These are phyloP conservation scores for Akebia trifoliata DNA, from an alignment of 164 flowering plant species.

Conservation along the genomic window DNA sequence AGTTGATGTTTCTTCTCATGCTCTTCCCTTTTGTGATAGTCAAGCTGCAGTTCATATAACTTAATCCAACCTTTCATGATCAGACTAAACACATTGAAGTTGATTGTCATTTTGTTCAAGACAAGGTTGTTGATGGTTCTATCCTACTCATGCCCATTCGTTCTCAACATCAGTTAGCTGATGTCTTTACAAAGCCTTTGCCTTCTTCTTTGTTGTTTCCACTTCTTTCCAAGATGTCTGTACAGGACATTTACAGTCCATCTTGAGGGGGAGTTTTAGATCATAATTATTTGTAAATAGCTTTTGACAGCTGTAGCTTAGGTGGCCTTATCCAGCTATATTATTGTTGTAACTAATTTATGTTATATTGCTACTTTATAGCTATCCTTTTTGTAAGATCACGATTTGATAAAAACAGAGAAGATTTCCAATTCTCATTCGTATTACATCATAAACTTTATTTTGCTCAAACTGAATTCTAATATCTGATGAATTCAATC, in stretches of 20 bases:
- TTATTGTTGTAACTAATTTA: no score
- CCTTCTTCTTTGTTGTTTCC: not conserved
- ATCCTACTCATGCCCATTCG: not conserved
- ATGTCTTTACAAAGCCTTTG: not conserved
- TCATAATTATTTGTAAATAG: no score
- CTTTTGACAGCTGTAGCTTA: no score
- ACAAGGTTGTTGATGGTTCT: not conserved
- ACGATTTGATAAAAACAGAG: no score
- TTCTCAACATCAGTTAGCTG: not conserved
- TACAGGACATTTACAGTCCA: not conserved
- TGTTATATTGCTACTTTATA: no score
- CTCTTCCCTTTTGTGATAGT: not conserved
- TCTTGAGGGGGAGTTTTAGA: no score
- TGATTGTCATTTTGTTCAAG: not conserved
- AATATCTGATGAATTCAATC: no score
- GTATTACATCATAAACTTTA: no score
- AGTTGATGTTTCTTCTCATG: not conserved
- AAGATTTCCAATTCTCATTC: no score
- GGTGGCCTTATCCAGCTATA: no score
- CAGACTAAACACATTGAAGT: not conserved
- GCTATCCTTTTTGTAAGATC: no score
- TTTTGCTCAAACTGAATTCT: no score
- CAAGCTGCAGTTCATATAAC: not conserved
- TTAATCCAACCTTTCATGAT: not conserved
- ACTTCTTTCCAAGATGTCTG: not conserved